phyloP scores from a whole-genome alignment of 176 grass and related monocot genomes.

The Lolium rigidum region DNA sequence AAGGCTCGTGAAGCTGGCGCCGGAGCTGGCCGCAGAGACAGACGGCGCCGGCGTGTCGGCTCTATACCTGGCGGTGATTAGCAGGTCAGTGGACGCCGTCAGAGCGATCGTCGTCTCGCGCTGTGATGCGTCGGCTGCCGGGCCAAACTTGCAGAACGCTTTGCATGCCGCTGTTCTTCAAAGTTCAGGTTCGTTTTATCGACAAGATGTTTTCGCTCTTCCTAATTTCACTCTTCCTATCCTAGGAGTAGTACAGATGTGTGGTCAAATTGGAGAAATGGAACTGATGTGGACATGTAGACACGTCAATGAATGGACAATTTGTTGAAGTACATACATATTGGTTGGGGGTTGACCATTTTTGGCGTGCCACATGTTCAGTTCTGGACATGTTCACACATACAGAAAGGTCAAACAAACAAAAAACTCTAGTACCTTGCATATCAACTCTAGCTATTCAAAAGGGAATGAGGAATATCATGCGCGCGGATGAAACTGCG shows the following conservation, averaged over 20 bases:
- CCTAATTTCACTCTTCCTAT: too few species aligned
- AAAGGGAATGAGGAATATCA: too few species aligned
- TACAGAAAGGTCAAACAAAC: background rate
- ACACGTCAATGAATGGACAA: background rate
- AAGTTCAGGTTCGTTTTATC: background rate
- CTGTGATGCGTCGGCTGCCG: background rate
- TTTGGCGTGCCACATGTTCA: background rate
- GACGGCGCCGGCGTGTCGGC: conserved; percentile 34
- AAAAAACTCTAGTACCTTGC: background rate
- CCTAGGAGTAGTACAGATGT: too few species aligned
- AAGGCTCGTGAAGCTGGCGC: conserved; percentile 12
- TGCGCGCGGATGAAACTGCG: too few species aligned
- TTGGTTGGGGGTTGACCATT: background rate
- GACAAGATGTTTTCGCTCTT: too few species aligned
- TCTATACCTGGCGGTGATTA: conserved; percentile 54
- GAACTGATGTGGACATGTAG: background rate
- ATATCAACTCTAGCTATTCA: too few species aligned
- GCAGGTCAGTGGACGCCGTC: conserved; percentile 24
- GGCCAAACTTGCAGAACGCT: conserved; percentile 36
- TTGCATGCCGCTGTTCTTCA: conserved; percentile 56
- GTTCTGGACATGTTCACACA: too few species aligned
- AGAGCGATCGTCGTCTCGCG: background rate
- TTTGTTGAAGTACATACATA: too few species aligned
- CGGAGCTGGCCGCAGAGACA: background rate
- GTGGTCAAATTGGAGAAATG: too few species aligned